Conservation (phyloP, 345 rosid species). For the Psidium friedrichsthalianum region DNA sequence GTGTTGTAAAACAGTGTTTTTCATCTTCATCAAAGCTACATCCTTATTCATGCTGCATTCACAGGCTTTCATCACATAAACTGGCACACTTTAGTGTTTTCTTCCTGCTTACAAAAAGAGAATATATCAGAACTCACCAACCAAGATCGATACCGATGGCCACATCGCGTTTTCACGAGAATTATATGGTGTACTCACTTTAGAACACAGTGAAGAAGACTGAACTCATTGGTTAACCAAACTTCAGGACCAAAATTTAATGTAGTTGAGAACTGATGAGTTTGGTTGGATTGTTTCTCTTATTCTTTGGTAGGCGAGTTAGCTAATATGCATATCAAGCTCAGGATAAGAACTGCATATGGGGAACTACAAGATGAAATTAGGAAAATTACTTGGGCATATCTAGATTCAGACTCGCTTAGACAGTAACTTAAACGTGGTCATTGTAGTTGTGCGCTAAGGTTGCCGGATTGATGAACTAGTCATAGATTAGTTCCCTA, state of each 20-base stretch:
- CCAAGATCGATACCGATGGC: background rate
- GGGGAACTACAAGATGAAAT: background rate
- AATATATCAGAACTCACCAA: background rate
- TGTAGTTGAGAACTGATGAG: background rate
- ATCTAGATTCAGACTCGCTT: background rate
- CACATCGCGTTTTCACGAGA: background rate
- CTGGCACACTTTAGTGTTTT: background rate
- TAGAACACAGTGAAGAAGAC: background rate
- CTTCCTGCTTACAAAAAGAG: background rate
- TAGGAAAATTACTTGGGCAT: background rate
- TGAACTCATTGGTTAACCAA: background rate
- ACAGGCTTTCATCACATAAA: background rate
- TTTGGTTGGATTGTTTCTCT: background rate
- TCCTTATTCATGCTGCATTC: background rate
- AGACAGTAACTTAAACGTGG: background rate
- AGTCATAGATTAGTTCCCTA: background rate
- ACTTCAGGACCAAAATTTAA: background rate
- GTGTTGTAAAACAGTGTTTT: no score
- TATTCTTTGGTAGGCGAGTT: background rate
- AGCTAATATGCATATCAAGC: background rate
- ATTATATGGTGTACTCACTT: background rate
- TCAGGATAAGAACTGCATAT: background rate
- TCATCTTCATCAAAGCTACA: background rate
- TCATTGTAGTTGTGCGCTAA: background rate
- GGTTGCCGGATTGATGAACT: background rate